phyloP scores from a whole-genome alignment of 1,139 yeast genomes.

The Casaregolazyma lundiana region DNA sequence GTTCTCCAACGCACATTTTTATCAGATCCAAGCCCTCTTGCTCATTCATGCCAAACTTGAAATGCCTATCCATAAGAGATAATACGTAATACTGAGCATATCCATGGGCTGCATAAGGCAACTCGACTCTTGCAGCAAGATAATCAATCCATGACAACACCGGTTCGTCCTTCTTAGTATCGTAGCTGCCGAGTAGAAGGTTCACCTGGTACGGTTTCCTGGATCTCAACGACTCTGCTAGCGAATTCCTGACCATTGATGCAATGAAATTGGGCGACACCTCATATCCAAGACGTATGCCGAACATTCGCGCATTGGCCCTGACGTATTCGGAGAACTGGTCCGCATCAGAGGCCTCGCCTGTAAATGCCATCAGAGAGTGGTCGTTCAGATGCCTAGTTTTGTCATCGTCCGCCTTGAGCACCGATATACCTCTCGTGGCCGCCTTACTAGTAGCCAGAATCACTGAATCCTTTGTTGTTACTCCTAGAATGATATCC shows the following conservation, averaged over 20 bases:
- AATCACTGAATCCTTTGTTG: slow-evolving; percentile 72
- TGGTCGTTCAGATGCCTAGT: slow-evolving; percentile 73
- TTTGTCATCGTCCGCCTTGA: slow-evolving; percentile 84
- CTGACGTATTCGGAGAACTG: slow-evolving; percentile 92
- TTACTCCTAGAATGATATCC: slow-evolving; percentile 90
- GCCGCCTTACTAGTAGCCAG: slow-evolving; percentile 92
- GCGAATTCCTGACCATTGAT: slow-evolving; percentile 78
- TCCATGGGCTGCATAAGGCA: slow-evolving; percentile 97
- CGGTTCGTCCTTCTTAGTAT: slow-evolving; percentile 57
- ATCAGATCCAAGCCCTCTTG: slow-evolving; percentile 79
- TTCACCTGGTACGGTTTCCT: slow-evolving; percentile 94
- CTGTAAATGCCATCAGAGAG: slow-evolving; percentile 82
- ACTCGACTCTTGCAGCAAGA: slow-evolving; percentile 82
- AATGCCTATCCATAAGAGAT: slow-evolving; percentile 87
- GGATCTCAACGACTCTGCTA: slow-evolving; percentile 84
- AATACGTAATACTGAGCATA: slow-evolving; percentile 93
- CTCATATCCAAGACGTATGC: slow-evolving; percentile 81
- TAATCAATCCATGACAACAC: slow-evolving; percentile 88
- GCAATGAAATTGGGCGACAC: slow-evolving; percentile 70
- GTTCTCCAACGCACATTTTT: slow-evolving; percentile 69
- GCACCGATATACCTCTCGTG: slow-evolving; percentile 86
- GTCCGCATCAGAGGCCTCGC: slow-evolving; percentile 95
- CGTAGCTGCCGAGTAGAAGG: slow-evolving; percentile 81
- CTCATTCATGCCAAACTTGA: slow-evolving; percentile 67
- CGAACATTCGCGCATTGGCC: slow-evolving; percentile 84